Conservation (phyloP, 208 protist genomes). For the Blechomonas ayalai region DNA sequence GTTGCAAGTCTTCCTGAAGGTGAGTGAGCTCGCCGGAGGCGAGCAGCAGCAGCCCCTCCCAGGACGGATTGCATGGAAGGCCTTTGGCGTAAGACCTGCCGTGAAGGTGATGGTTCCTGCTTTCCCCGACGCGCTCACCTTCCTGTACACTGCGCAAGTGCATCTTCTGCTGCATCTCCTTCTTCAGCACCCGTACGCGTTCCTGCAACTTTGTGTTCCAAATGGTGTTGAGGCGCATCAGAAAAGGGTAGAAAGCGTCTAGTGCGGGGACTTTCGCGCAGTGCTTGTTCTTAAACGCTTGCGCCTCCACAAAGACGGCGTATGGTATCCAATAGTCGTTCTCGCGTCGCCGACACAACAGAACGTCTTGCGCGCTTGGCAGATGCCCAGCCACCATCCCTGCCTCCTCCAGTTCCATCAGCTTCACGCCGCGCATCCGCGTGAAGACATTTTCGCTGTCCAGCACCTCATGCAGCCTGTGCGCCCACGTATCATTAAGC, state of each 20-base stretch:
- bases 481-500: slow-evolving; percentile 68
- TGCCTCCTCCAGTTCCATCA: slow-evolving; percentile 58
- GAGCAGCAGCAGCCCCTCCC: not conserved
- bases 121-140: too few relatives aligned
- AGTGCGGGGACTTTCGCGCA: slow-evolving; percentile 56
- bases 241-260: slow-evolving; percentile 78
- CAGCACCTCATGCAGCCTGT: slow-evolving; percentile 59
- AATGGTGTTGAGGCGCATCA: slow-evolving; percentile 67
- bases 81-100: too few relatives aligned
- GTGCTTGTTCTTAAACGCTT: slow-evolving; percentile 80
- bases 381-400: slow-evolving; percentile 31
- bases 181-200: slow-evolving; percentile 29
- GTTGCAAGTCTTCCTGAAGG: slow-evolving; percentile 31
- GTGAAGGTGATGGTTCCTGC: too few relatives aligned
- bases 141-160: not conserved
- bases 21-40: not conserved
- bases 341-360: slow-evolving; percentile 60
- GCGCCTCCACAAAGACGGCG: slow-evolving; percentile 63
- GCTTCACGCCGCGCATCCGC: slow-evolving; percentile 48
- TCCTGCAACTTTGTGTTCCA: slow-evolving; percentile 64
- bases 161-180: slow-evolving; percentile 10
- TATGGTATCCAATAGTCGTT: slow-evolving; percentile 85
- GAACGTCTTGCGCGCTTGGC: slow-evolving; percentile 45
- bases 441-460: slow-evolving; percentile 63
- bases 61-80: not conserved